Percentiles rank a stretch among this genome's conserved stretches.
Conservation (phyloP, 345 rosid species). For the Kandelia obovata region DNA sequence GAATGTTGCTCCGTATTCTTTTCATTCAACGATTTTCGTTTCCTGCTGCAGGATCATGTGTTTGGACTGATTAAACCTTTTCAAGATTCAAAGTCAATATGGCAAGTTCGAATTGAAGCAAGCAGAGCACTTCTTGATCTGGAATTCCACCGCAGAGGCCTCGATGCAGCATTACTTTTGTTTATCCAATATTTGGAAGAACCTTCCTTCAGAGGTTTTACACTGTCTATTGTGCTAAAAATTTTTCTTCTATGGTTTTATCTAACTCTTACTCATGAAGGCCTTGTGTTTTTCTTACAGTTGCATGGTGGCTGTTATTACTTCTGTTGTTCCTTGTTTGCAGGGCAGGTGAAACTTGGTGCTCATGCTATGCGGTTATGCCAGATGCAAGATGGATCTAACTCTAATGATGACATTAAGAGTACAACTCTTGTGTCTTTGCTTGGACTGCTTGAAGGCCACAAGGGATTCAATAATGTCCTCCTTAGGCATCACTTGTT, state of each 20-base stretch:
- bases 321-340: constrained; percentile 25
- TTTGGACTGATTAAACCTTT: constrained; percentile 72
- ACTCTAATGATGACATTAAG: constrained; percentile 44
- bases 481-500: constrained; percentile 78
- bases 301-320: constrained; percentile 11
- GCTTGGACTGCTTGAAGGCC: constrained; percentile 73
- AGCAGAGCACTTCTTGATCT: constrained; percentile 89
- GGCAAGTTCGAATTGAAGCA: constrained; percentile 86
- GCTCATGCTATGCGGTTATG: constrained; percentile 79
- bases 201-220: constrained; percentile 78
- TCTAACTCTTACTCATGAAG: background rate
- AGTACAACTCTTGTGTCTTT: constrained; percentile 50
- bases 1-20: constrained; percentile 10
- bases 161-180: constrained; percentile 63
- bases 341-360: constrained; percentile 87
- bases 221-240: background rate
- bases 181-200: constrained; percentile 69
- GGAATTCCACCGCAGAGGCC: constrained; percentile 79
- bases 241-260: background rate
- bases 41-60: constrained; percentile 64
- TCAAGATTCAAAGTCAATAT: constrained; percentile 46
- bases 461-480: constrained; percentile 61
- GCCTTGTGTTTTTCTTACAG: constrained; percentile 1
- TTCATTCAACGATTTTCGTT: constrained; percentile 21
- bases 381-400: constrained; percentile 51